These are phyloP conservation scores for Suillus paluster DNA, from an alignment of 768 basidiomycete species.

Conservation along the genomic window DNA sequence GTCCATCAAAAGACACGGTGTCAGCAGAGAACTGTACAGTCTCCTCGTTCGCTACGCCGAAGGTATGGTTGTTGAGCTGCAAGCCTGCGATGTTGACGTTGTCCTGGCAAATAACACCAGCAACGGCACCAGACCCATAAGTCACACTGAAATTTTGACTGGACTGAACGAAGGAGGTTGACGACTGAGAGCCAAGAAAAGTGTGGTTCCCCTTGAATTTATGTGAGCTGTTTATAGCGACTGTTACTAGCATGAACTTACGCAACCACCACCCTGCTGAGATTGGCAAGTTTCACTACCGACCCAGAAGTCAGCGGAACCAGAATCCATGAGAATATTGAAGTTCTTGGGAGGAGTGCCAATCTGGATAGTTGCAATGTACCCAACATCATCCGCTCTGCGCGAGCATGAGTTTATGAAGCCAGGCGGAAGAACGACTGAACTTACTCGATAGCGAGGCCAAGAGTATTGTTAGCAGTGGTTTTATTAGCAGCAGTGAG, in stretches of 20 bases:
- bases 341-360: conserved; percentile 68
- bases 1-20: conserved; percentile 63
- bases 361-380: conserved; percentile 61
- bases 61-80: conserved; percentile 57
- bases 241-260: conserved; percentile 27
- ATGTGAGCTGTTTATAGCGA: conserved; percentile 18
- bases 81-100: conserved; percentile 68
- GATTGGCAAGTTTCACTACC: conserved; percentile 57
- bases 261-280: conserved; percentile 42
- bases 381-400: conserved; percentile 58
- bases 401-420: conserved; percentile 9
- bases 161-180: conserved; percentile 63
- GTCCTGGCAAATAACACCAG: conserved; percentile 67
- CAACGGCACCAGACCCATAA: conserved; percentile 73
- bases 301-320: conserved; percentile 73
- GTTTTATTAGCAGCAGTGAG: conserved; percentile 50
- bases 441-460: conserved; percentile 71
- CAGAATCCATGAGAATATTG: conserved; percentile 69
- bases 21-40: conserved; percentile 60
- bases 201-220: conserved; percentile 59
- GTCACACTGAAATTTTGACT: conserved; percentile 57
- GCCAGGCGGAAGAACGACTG: background rate
- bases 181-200: conserved; percentile 64
- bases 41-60: conserved; percentile 69
- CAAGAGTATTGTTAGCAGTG: conserved; percentile 57